Evolutionary conservation across 352 stramenopile species (phyloP), one percentile per base, ranked within the genome.

Genomic region (Phytophthora fragariae): DNA sequence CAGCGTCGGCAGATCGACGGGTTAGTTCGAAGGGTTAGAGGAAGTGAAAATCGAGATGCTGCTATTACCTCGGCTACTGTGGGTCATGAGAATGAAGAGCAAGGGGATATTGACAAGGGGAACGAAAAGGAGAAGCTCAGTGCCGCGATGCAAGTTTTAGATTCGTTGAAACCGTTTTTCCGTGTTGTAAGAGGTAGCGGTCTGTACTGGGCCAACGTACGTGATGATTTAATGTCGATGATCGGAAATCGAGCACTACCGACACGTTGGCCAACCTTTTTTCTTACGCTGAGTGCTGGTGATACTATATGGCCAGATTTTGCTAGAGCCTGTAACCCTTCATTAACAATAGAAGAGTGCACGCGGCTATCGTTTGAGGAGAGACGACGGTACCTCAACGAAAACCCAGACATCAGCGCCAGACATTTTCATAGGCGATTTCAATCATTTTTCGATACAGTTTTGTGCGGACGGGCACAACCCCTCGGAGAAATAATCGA

Each of bases 251-350:
- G 35, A 41, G 9, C 12, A 5, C 12, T 41, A 15, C 35, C 35
- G 3, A 14, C 35, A 11, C 35, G 35, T 5, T 41, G 35, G 35
- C 35, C 35, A 3, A 41, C 35, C 1, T 41, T 41, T 41, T 41
- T 41, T 17, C 9, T 44, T 15, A 44, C 37, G 1, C 21, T 80
- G 0, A 77, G 65, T 29, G 65, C 69, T 27, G 73, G 69, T 5
- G 2, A 65, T 35, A 46, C 15, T 47, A 76, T 65, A 0, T 82
- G 66, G 64, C 70, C 65, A 0, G 68, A 77, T n/a, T 75, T 82
- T 63, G 70, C 35, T 14, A 24, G 57, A 17, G 64, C 44, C 0
- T 82, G 75, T 37, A 49, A 77, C 44, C 56, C 68, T 10, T 19
- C 39, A 9, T 19, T 70, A 33, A 63, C 54, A 4, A 11, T 70